Conservation (phyloP, 1,284 basidiomycete species). For the Naganishia albida region DNA sequence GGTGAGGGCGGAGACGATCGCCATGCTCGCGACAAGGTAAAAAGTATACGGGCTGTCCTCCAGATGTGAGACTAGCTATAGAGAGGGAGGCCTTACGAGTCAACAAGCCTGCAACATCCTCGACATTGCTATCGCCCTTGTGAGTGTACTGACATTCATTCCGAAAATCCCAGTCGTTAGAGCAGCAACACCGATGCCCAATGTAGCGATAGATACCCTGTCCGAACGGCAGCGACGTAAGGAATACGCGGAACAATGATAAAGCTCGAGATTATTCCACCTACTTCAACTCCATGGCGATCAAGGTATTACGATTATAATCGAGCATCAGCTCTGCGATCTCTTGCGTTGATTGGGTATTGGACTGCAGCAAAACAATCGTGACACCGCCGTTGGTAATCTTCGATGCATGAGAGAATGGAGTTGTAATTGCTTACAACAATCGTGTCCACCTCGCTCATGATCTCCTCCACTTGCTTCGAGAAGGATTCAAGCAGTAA, state of each 20-base stretch:
- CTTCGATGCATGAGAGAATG: neutral
- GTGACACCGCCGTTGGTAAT: too few relatives aligned
- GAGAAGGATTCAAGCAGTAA: constrained; percentile 88
- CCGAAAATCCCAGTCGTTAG: constrained; percentile 88
- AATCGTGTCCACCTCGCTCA: constrained; percentile 85
- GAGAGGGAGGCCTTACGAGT: too few relatives aligned
- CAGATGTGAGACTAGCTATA: constrained; percentile 48
- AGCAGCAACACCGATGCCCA: constrained; percentile 91
- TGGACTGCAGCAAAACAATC: constrained; percentile 61
- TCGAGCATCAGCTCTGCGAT: constrained; percentile 96
- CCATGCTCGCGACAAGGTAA: constrained; percentile 45
- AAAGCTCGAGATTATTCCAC: constrained; percentile 28
- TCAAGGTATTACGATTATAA: constrained; percentile 87
- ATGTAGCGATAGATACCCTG: constrained; percentile 81
- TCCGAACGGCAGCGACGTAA: constrained; percentile 49
- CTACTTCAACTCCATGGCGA: constrained; percentile 85
- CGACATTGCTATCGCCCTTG: neutral
- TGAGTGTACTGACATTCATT: constrained; percentile 76
- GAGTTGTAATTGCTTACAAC: constrained; percentile 58
- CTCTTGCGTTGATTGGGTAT: constrained; percentile 94
- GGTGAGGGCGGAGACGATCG: constrained; percentile 44
- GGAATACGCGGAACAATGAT: constrained; percentile 5
- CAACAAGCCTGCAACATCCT: neutral
- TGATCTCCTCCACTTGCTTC: constrained; percentile 94
- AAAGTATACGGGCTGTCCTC: constrained; percentile 54